A percentile compares a stretch with the other conserved stretches of the same genome.
Conservation (phyloP, 164 flowering plant genomes). For the Chimonanthus salicifolius region DNA sequence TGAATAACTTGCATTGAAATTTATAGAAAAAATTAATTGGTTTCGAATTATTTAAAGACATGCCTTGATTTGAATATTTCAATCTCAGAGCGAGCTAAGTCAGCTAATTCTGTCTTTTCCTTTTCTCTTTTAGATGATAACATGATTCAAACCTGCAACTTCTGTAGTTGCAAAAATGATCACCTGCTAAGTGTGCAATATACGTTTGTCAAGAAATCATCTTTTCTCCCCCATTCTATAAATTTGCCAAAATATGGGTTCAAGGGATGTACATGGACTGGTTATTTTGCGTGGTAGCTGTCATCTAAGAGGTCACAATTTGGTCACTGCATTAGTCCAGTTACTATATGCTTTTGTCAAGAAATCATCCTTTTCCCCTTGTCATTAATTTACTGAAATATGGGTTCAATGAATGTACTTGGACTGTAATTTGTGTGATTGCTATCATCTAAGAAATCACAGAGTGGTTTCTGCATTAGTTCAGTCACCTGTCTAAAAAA, state of each 20-base stretch:
- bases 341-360: no score
- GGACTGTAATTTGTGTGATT: not conserved
- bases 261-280: not conserved
- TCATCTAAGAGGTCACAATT: not conserved
- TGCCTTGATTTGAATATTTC: not conserved
- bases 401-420: no score
- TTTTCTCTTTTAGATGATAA: not conserved
- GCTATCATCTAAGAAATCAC: not conserved
- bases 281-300: not conserved
- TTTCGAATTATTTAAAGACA: not conserved
- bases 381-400: no score
- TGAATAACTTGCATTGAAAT: not conserved
- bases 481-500: not conserved
- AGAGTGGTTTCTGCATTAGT: not conserved
- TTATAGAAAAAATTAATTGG: not conserved
- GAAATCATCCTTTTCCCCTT: no score
- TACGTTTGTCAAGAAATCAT: no score
- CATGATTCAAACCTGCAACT: not conserved
- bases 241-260: not conserved
- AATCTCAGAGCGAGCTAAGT: not conserved
- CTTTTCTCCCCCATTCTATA: no score
- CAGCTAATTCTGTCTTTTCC: not conserved
- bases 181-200: no score
- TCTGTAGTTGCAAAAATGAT: not conserved
- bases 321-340: not conserved